Evolutionary conservation across 495 filamentous ascomycete species (phyloP).

Genomic region (Aspergillus nidulans): DNA sequence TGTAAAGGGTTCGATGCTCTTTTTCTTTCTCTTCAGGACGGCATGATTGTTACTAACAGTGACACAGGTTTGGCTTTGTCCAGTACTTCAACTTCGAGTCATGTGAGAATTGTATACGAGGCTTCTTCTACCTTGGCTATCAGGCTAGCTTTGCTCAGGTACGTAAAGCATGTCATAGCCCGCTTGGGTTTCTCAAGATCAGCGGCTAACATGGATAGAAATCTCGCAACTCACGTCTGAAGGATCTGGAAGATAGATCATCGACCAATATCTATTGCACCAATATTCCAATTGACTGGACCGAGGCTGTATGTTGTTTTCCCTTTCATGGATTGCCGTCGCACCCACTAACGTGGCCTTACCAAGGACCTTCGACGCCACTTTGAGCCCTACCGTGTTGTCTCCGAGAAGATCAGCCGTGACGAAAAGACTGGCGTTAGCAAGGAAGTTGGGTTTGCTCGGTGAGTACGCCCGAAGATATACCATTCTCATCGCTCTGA

Average conservation of each 20-base stretch:
- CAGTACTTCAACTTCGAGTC: constrained; percentile 83
- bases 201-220: constrained; percentile 64
- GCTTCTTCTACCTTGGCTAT: constrained; percentile 89
- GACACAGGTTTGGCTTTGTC: constrained; percentile 83
- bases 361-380: constrained; percentile 35
- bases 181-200: background rate
- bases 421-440: constrained; percentile 79
- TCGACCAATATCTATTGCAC: constrained; percentile 98
- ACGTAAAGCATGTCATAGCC: constrained; percentile 14
- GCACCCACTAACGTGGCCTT: constrained; percentile 5
- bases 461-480: constrained; percentile 49
- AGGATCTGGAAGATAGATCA: constrained; percentile 75
- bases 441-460: constrained; percentile 94
- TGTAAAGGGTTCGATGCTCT: constrained; percentile 79
- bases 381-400: constrained; percentile 77
- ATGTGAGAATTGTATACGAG: constrained; percentile 92
- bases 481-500: background rate
- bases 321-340: no score
- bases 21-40: background rate
- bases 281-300: constrained; percentile 85
- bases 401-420: constrained; percentile 89
- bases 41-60: background rate
- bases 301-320: constrained; percentile 64
- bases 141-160: constrained; percentile 95
- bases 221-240: constrained; percentile 92